Percentiles rank a stretch among this genome's conserved stretches.
phyloP scores from a whole-genome alignment of 2,329 filamentous ascomycete genomes.

The Herpotrichia juniperi region DNA sequence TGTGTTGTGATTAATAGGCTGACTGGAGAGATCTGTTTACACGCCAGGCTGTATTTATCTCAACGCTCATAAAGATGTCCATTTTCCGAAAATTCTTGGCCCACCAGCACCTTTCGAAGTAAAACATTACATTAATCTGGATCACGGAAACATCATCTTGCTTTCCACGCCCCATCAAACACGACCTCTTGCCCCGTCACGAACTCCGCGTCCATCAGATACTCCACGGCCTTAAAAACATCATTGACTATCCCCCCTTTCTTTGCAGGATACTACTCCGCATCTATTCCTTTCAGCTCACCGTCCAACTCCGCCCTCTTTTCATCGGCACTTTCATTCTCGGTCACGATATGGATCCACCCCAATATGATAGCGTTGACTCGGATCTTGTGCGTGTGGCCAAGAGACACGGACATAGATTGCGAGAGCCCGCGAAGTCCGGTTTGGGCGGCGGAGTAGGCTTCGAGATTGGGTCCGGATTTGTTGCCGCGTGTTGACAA shows the following conservation, averaged over 20 bases:
- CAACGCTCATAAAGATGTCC: too few species aligned
- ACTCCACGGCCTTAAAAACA: constrained; percentile 49
- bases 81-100: too few species aligned
- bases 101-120: too few species aligned
- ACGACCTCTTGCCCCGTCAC: constrained; percentile 55
- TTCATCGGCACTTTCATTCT: constrained; percentile 50
- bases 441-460: constrained; percentile 58
- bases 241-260: constrained; percentile 59
- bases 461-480: constrained; percentile 57
- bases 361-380: constrained; percentile 59
- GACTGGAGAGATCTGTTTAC: too few species aligned
- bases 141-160: constrained; percentile 50
- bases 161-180: constrained; percentile 54
- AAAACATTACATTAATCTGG: too few species aligned
- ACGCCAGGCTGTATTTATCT: too few species aligned
- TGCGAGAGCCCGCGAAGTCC: constrained; percentile 58
- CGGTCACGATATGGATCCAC: constrained; percentile 58
- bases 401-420: constrained; percentile 55
- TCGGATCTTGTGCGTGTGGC: constrained; percentile 50
- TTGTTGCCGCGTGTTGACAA: constrained; percentile 58
- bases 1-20: too few species aligned
- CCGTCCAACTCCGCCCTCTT: constrained; percentile 53
- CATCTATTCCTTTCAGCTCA: constrained; percentile 52
- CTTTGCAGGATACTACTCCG: constrained; percentile 57
- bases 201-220: constrained; percentile 47